Base-by-base conservation (phyloP, 78 protist species). In the Cavenderia fasciculata region DNA sequence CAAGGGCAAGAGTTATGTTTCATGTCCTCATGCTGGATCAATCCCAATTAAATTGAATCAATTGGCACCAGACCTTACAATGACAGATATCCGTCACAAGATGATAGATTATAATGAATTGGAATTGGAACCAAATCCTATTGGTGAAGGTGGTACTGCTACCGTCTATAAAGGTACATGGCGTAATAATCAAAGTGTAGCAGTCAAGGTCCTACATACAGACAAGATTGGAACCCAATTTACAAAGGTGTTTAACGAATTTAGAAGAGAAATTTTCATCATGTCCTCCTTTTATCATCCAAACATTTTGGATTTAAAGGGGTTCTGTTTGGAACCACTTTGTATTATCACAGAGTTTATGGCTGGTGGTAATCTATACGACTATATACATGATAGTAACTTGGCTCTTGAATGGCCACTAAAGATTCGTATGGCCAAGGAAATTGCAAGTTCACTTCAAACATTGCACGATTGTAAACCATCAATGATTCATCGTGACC, bases 331-430 rank as follows among this genome's bases (percentile, higher is more conserved):
- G 49, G 86, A 88, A 57, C 94, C 94, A 34, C 71, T 72, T 1
- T 71, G 69, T 1, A 62, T 66, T 33, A 69, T 92, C 57, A 90
- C 91, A 18, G 92, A 92, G 11, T 84, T 73, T 14, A 72, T 72
- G 74, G 44, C 70, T 46, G 85, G 91, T 44, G 95, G 95, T 36
- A 77, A 92, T 44, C 74, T 92, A 4, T 89, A 75, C 23, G 87
- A 74, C 36, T 75, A 74, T 25, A 54, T 68, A 33, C 86, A 75
- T 65, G 59, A 86, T 31, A 56, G 49, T 0, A 23, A n/a, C 27
- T 34, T 51, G 2, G 85, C 87, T 43, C 68, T 88, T 21, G 79
- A 56, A 11, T 72, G 84, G 86, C 19, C 0, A 4, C 63, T 88
- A 19, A 31, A 74, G 31, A 62, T 88, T 16, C 56, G 51, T 27